Evolutionary conservation across 371 early-diverging fungal genomes (phyloP).

Genomic region (Apophysomyces ossiformis): DNA sequence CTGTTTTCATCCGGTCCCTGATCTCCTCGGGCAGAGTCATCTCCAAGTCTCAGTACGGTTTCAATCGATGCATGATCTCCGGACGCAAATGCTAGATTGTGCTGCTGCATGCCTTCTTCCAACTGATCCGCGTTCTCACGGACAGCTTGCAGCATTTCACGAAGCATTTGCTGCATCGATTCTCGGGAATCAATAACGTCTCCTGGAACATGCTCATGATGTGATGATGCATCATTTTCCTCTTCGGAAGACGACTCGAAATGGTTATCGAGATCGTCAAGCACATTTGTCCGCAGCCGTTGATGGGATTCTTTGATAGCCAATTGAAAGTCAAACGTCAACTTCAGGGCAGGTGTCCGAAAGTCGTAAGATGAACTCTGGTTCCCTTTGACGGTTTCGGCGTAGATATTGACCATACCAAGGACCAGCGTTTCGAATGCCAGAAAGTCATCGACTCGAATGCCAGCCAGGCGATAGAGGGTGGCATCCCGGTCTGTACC

Average conservation of each 20-base stretch:
- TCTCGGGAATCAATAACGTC: constrained; percentile 28
- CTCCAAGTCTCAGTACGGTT: constrained; percentile 47
- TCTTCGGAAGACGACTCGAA: background rate
- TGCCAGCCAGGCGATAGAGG: constrained; percentile 38
- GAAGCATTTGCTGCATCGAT: constrained; percentile 40
- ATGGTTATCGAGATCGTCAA: constrained; percentile 11
- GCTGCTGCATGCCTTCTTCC: constrained; percentile 52
- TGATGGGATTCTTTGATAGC: constrained; percentile 50
- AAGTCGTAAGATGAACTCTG: constrained; percentile 34
- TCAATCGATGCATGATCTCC: constrained; percentile 44
- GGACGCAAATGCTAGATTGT: constrained; percentile 30
- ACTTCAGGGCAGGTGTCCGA: constrained; percentile 43
- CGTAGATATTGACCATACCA: constrained; percentile 52
- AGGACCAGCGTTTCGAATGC: constrained; percentile 47
- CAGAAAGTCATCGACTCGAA: constrained; percentile 43
- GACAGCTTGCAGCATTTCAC: constrained; percentile 53
- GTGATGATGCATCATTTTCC: constrained; percentile 2
- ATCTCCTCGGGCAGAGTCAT: constrained; percentile 12
- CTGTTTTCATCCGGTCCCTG: constrained; percentile 7
- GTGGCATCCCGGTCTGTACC: constrained; percentile 29
- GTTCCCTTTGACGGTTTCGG: constrained; percentile 26
- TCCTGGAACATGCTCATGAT: constrained; percentile 22
- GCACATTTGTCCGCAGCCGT: constrained; percentile 26
- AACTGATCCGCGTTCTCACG: constrained; percentile 52
- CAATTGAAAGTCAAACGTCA: constrained; percentile 50